Conservation (phyloP, 352 stramenopile species). For the Pythium oligandrum region DNA sequence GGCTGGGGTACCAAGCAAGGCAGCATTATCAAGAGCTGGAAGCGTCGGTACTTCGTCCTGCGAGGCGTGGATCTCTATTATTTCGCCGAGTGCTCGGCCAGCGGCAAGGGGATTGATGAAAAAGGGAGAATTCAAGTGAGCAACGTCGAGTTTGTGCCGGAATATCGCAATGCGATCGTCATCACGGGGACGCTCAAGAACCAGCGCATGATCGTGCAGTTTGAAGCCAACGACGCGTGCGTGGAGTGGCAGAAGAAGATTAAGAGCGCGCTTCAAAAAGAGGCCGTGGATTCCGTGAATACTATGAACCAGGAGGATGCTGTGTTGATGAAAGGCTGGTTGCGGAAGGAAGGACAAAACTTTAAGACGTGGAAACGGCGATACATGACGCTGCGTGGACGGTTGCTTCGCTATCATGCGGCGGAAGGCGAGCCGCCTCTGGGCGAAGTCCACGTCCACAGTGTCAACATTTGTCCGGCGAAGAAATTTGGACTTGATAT, state of each 20-base stretch:
- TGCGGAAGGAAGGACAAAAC: constrained; percentile 81
- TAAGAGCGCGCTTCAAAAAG: constrained; percentile 27
- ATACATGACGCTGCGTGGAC: constrained; percentile 67
- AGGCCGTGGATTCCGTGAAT: constrained; percentile 6
- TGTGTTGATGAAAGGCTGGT: constrained; percentile 64
- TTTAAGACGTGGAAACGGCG: constrained; percentile 87
- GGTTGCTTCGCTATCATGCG: constrained; percentile 63
- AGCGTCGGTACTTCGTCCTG: constrained; percentile 81
- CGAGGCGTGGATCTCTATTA: constrained; percentile 76
- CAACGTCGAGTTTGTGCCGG: constrained; percentile 58
- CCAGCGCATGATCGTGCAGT: constrained; percentile 61
- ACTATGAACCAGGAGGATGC: constrained; percentile 4
- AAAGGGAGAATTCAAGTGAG: constrained; percentile 61
- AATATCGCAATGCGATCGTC: constrained; percentile 59
- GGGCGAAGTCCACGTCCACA: constrained; percentile 59
- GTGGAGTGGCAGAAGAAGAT: constrained; percentile 60
- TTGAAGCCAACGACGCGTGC: constrained; percentile 58
- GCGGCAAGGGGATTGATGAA: constrained; percentile 70
- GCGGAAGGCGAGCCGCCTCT: constrained; percentile 46
- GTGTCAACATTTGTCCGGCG: constrained; percentile 62
- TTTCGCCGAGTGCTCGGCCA: constrained; percentile 60
- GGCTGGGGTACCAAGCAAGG: constrained; percentile 81
- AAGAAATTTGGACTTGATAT: constrained; percentile 71
- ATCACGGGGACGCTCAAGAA: constrained; percentile 67
- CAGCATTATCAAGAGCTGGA: constrained; percentile 80